Conservation (phyloP, 2,329 filamentous ascomycete species). For the Arthrobotrys sphaeroides region DNA sequence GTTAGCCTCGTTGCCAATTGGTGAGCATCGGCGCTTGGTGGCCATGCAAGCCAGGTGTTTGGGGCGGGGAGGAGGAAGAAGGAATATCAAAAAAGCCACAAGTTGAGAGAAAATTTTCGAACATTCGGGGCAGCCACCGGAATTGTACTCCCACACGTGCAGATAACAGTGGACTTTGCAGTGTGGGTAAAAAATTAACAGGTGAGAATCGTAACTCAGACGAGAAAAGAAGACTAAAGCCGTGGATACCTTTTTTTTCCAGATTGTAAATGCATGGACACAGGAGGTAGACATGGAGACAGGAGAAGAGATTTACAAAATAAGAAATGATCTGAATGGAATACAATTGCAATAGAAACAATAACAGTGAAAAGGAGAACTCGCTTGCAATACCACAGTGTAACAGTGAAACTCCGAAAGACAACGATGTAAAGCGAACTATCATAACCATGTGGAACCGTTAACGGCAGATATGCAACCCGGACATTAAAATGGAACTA, state of each 20-base stretch:
- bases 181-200: neutral
- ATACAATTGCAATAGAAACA: neutral
- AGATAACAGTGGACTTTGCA: neutral
- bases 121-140: constrained; percentile 16
- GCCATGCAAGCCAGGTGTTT: constrained; percentile 17
- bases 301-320: constrained; percentile 50
- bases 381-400: constrained; percentile 40
- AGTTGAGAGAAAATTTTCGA: constrained; percentile 13
- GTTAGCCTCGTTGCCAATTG: constrained; percentile 5
- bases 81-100: constrained; percentile 13
- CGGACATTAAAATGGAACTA: constrained; percentile 42
- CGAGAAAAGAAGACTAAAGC: constrained; percentile 8
- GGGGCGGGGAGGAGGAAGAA: constrained; percentile 4
- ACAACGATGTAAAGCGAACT: constrained; percentile 14
- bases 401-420: constrained; percentile 37
- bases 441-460: constrained; percentile 43
- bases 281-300: constrained; percentile 17
- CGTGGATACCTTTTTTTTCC: constrained; percentile 4
- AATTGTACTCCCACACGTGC: constrained; percentile 20
- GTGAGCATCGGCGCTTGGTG: constrained; percentile 2
- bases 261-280: constrained; percentile 35
- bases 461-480: constrained; percentile 36
- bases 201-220: neutral
- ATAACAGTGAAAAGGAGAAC: constrained; percentile 23
- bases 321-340: constrained; percentile 45